Evolutionary conservation across 225 moss, liverwort and hornwort genomes (phyloP), one percentile per base, ranked within the genome.

Genomic region (Straminergon stramineum): DNA sequence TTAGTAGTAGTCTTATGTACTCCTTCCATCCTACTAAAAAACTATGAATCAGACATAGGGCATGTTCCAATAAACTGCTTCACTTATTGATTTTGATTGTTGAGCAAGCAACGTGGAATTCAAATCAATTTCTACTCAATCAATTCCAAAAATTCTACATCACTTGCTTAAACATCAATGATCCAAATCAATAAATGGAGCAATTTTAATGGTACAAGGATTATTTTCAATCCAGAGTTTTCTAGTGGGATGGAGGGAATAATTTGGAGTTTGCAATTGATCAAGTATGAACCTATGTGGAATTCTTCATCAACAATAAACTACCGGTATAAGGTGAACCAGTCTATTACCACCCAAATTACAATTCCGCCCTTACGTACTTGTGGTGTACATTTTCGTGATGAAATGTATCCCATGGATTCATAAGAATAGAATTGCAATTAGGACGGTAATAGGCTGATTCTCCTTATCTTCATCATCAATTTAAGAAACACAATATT

Each of bases 101-200:
- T 10, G 5, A 74, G 6, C 5, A 43, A 73, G 3, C 17, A 1
- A 28, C 30, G 10, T 17, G 2, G 1, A 30, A 28, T 45, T 45
- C 17, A 74, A 74, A 30, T 45, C 45, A 28, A 45, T 45, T 45
- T 5, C 16, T 16, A 43, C 5, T 66, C 18, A 73, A 27, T 43
- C 3, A 43, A 5, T 9, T 73, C 5, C 7, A 23, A 28, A 45
- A 10, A 31, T 48, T 51, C 4, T 4, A 75, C 11, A 6, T 31
- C 0, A 1, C 31, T 31, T 75, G 1, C 0, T 45, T 2, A 39
- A 39, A 1, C 1, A 23, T n/a, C 45, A 74, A 45, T 0, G 0
- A 70, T 27, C 27, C 28, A 73, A 28, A 48, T 31, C 18, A 48
- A 9, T 1, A 74, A 41, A 13, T 3, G 0, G 4, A 5, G 0